phyloP scores from a whole-genome alignment of 805 yeast genomes.

The Candida pseudoglaebosa region DNA sequence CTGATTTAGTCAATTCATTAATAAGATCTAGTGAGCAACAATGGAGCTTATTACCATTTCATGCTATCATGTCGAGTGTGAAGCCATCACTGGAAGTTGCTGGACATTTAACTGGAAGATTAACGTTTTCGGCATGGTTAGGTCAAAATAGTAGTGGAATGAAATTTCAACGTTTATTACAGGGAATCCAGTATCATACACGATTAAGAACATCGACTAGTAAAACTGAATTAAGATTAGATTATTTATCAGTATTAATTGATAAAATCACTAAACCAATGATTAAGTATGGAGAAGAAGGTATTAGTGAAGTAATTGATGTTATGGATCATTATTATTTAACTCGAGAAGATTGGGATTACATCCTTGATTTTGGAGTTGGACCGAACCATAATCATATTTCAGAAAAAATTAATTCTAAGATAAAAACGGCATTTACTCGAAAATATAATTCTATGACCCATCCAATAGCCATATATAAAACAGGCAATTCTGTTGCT shows the following conservation, averaged over 20 bases:
- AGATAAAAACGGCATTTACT: constrained; percentile 83
- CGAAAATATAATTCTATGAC: constrained; percentile 68
- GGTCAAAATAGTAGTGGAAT: constrained; percentile 86
- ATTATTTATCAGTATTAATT: constrained; percentile 65
- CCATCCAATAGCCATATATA: constrained; percentile 85
- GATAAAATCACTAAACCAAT: constrained; percentile 59
- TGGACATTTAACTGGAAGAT: constrained; percentile 66
- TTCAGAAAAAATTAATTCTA: constrained; percentile 64
- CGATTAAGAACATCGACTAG: constrained; percentile 76
- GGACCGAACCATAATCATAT: constrained; percentile 47
- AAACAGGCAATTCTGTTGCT: constrained; percentile 59
- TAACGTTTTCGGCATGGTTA: constrained; percentile 78
- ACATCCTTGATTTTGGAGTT: constrained; percentile 75
- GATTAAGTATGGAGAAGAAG: constrained; percentile 51
- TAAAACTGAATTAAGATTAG: constrained; percentile 67
- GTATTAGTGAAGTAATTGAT: constrained; percentile 61
- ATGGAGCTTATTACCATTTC: constrained; percentile 91
- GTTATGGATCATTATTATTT: constrained; percentile 80
- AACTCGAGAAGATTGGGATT: constrained; percentile 91
- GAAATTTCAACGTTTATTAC: constrained; percentile 74
- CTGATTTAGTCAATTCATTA: constrained; percentile 74
- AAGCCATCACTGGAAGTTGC: constrained; percentile 71
- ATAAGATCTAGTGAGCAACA: constrained; percentile 91
- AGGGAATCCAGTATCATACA: constrained; percentile 85
- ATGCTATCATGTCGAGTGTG: constrained; percentile 82